These are phyloP conservation scores for Trypanosoma conorhini DNA, from an alignment of 208 protist genomes.

Conservation along the genomic window DNA sequence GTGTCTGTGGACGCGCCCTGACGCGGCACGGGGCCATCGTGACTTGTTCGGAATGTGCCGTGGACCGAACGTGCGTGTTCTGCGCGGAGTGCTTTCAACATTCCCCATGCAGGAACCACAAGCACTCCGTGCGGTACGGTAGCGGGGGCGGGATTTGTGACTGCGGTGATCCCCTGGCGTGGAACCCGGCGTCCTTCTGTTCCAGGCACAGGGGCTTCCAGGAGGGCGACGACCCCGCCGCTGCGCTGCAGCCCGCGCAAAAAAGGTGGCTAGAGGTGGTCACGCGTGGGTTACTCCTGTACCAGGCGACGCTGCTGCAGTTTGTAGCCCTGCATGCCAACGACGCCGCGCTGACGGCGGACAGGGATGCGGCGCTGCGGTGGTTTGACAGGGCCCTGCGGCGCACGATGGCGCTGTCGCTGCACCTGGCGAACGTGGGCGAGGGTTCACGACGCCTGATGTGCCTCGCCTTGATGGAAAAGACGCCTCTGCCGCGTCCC, in stretches of 20 bases:
- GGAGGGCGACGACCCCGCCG: conserved; percentile 30
- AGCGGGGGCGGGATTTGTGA: conserved; percentile 90
- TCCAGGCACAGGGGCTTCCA: conserved; percentile 43
- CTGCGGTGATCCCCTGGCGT: conserved; percentile 92
- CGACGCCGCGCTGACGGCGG: not conserved
- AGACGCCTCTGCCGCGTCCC: not conserved
- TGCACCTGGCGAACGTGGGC: not conserved
- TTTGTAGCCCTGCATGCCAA: not conserved
- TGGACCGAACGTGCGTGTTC: conserved; percentile 87
- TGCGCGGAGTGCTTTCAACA: conserved; percentile 91
- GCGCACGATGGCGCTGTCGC: not conserved
- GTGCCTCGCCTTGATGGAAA: conserved; percentile 14
- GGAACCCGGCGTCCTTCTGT: conserved; percentile 73
- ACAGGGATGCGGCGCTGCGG: not conserved
- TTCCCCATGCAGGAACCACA: conserved; percentile 78
- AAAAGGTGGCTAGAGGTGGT: conserved; percentile 46
- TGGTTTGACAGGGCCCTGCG: conserved; percentile 30
- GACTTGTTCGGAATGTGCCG: conserved; percentile 87
- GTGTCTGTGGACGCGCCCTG: conserved; percentile 58
- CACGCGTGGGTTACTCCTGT: conserved; percentile 46
- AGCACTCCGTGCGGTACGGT: conserved; percentile 57
- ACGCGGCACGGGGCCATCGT: conserved; percentile 58
- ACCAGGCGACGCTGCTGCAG: conserved; percentile 35
- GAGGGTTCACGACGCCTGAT: conserved; percentile 20
- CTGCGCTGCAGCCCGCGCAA: conserved; percentile 25